Base-by-base conservation (phyloP, 2,329 filamentous ascomycete species). In the Phialophora macrospora region DNA sequence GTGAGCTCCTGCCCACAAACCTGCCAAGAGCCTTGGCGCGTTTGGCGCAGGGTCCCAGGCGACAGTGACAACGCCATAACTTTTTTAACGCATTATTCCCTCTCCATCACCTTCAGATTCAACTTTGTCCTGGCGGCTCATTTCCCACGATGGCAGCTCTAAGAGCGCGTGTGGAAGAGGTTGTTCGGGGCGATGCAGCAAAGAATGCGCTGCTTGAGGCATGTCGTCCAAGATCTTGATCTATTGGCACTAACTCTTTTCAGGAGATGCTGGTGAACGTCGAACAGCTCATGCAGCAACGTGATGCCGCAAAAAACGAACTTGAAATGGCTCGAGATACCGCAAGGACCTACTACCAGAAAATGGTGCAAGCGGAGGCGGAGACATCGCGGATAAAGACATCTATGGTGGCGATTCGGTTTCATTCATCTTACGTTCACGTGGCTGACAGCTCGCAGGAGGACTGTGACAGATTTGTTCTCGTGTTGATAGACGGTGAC, bases 401-500 rank as follows among this genome's bases (percentile, higher is more conserved):
- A 55, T 60, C 62, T 12, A 59, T 68, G 68, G 68, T 68, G 63
- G 64, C 32, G n/a, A 46, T 52, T 28, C 30, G 38, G 20, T 12
- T 41, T 32, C 34, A n/a, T 17, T 26, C 3, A 26, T 2, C 14
- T 52, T 5, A 8, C 12, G 51, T 30, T 38, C 17, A 30, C 65
- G 62, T 34, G 30, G 48, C 68, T 70, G 63, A 70, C 61, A 26
- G 30, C 12, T 54, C 14, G 20, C 28, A 70, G 69, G 69, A 71
- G 24, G 69, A 71, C 22, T 64, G 65, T 56, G 68, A 68, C 59
- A 57, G 64, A 60, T 71, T 71, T 24, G 46, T 71, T 7, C 62
- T 69, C 17, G 67, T 70, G 12, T 55, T 71, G 30, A 61, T 68
- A 74, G 80, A 22, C 76, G 78, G 6, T 74, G 78, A 60, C 74